A percentile compares a stretch with the other conserved stretches of the same genome.
Conservation (phyloP, 371 early-diverging fungal genomes). For the Mortierella sp. region DNA sequence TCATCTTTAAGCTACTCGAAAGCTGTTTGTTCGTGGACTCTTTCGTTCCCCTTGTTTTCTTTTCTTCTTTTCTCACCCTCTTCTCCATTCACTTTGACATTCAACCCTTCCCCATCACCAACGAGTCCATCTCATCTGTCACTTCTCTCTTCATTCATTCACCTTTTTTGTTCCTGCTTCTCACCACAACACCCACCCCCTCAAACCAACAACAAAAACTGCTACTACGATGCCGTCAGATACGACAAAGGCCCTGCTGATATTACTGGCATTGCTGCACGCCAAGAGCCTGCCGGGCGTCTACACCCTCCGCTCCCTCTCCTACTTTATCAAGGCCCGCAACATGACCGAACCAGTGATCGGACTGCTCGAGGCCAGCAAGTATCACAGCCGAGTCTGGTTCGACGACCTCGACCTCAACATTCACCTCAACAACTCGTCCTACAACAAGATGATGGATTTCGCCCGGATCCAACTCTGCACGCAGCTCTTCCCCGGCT, state of each 20-base stretch:
- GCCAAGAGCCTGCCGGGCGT: conserved; percentile 49
- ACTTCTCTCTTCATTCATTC: not conserved
- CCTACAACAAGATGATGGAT: conserved; percentile 71
- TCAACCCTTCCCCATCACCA: not conserved
- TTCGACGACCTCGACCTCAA: conserved; percentile 56
- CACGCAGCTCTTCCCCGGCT: conserved; percentile 59
- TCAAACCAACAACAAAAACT: not conserved
- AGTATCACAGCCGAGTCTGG: conserved; percentile 54
- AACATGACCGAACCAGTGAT: conserved; percentile 24
- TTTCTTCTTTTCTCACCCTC: not conserved
- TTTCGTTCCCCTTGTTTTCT: not conserved
- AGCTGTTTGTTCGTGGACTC: no score
- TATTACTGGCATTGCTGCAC: conserved; percentile 43
- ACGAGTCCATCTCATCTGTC: not conserved
- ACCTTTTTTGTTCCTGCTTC: not conserved
- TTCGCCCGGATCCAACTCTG: conserved; percentile 65
- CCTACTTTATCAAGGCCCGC: conserved; percentile 34
- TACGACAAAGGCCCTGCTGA: conserved; percentile 26
- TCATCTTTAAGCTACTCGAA: no score
- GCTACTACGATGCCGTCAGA: conserved; percentile 28
- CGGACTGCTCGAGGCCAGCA: conserved; percentile 42
- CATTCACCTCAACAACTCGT: conserved; percentile 60
- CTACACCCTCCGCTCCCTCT: conserved; percentile 45
- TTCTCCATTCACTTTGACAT: not conserved
- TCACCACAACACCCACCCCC: no score